phyloP scores from a whole-genome alignment of 805 yeast species.

The Yamadazyma insecticola region DNA sequence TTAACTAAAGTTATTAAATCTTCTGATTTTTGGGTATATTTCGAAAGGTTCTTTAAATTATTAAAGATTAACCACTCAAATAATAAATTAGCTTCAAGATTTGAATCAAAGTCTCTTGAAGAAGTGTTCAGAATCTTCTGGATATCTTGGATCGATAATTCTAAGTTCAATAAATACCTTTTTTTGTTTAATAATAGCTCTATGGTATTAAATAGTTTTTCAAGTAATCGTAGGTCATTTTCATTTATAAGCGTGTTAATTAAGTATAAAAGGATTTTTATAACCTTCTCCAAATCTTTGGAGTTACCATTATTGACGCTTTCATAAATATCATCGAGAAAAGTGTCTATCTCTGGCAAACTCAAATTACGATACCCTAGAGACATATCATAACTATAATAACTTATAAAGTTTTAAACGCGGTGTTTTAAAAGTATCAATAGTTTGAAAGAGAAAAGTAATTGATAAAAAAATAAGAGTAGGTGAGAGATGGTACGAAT shows the following conservation, averaged over 20 bases:
- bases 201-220: conserved; percentile 22
- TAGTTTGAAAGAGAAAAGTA: too few species aligned
- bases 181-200: conserved; percentile 31
- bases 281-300: conserved; percentile 33
- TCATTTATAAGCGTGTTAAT: conserved; percentile 2
- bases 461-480: too few species aligned
- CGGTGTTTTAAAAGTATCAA: too few species aligned
- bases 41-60: conserved; percentile 1
- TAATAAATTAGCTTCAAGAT: background rate
- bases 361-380: conserved; percentile 14
- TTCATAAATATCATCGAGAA: conserved; percentile 30
- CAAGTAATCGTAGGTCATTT: conserved; percentile 11
- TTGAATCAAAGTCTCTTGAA: conserved; percentile 2
- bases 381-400: too few species aligned
- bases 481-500: too few species aligned
- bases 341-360: conserved; percentile 23
- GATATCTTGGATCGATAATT: conserved; percentile 10
- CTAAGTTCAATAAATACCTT: conserved; percentile 18
- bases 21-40: conserved; percentile 8
- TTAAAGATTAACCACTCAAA: conserved; percentile 4
- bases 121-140: background rate
- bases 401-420: too few species aligned
- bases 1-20: conserved; percentile 14
- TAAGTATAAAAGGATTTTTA: conserved; percentile 23
- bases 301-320: conserved; percentile 25